Base-by-base conservation (phyloP, 805 yeast genomes). In the Candida nitratophila region DNA sequence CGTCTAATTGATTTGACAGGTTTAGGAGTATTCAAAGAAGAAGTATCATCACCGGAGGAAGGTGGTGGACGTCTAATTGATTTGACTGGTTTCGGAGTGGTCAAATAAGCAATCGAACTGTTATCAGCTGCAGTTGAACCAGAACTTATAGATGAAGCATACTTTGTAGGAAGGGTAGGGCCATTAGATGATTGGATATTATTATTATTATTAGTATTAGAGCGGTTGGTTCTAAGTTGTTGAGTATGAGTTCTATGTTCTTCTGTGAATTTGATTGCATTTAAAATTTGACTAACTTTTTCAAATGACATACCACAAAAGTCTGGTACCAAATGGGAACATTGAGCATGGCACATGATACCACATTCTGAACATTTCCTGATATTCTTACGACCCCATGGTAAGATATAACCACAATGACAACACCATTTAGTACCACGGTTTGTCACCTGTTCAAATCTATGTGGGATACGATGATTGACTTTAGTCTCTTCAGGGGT, bases 361-460 rank as follows among this genome's bases (percentile, higher is more conserved):
- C 95, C 95, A 79, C 99, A 93, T 52, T 86, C 93, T 4, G 84
- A 70, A 73, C 99, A 91, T 62, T 88, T 93, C 42, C 96, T 76
- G 11, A 90, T 95, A 54, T 86, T 89, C 63, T 88, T 89, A 57
- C 83, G 79, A 43, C 98, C 96, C 84, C 96, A 83, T 16, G 99
- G 98, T 49, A 93, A 72, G 42, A 93, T 81, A 60, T 88, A 88
- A 48, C 99, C 99, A 74, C 99, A 93, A 62, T 93, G 99, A 55
- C 98, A 93, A 68, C 99, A 93, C 99, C 99, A 93, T 60, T 91
- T 90, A 2, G 99, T 95, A 55, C 96, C 95, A 65, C 89, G 82
- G 59, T 93, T 93, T 16, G 93, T 76, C 24, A 81, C 78, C n/a
- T 91, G 90, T 52, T 86, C 96, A 62, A 91, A 91, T 61, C 96